Percentiles rank a stretch among this genome's conserved stretches.
phyloP scores from a whole-genome alignment of 495 filamentous ascomycete genomes.

The Tirmania nivea region DNA sequence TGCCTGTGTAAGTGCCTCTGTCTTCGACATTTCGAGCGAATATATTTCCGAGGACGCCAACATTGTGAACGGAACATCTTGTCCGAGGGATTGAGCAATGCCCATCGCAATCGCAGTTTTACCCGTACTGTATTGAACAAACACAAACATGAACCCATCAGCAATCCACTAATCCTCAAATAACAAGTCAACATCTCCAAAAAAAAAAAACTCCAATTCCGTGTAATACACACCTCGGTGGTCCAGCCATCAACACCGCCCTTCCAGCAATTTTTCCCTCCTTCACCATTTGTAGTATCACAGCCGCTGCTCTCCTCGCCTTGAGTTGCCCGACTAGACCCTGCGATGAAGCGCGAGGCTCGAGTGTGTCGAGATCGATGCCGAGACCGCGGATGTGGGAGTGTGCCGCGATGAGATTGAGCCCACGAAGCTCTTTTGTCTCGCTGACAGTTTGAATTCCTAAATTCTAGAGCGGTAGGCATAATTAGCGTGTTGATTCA shows the following conservation, averaged over 20 bases:
- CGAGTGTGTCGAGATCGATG: slow-evolving; percentile 76
- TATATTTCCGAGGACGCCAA: slow-evolving; percentile 92
- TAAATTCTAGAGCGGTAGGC: background rate
- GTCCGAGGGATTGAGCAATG: slow-evolving; percentile 84
- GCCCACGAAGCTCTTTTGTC: slow-evolving; percentile 75
- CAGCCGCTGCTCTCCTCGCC: slow-evolving; percentile 82
- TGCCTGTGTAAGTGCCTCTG: slow-evolving; percentile 88
- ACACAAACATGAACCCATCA: slow-evolving; percentile 7
- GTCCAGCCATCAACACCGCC: slow-evolving; percentile 85
- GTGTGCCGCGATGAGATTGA: slow-evolving; percentile 95
- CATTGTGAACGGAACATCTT: slow-evolving; percentile 91
- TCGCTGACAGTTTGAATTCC: slow-evolving; percentile 77
- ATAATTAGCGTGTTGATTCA: background rate
- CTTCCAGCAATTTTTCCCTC: slow-evolving; percentile 94
- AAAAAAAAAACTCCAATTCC: background rate
- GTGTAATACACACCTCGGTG: slow-evolving; percentile 38
- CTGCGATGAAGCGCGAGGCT: slow-evolving; percentile 67
- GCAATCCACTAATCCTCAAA: background rate
- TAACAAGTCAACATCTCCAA: background rate
- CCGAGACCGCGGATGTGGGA: slow-evolving; percentile 93
- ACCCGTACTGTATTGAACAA: slow-evolving; percentile 40
- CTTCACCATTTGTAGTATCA: slow-evolving; percentile 95
- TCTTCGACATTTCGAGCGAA: slow-evolving; percentile 97
- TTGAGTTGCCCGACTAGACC: slow-evolving; percentile 95
- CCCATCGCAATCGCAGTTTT: slow-evolving; percentile 99